Percentiles rank a stretch among this genome's conserved stretches.
These are phyloP conservation scores for Paspalum notatum DNA, from an alignment of 176 grass and related monocot species.

Conservation along the genomic window DNA sequence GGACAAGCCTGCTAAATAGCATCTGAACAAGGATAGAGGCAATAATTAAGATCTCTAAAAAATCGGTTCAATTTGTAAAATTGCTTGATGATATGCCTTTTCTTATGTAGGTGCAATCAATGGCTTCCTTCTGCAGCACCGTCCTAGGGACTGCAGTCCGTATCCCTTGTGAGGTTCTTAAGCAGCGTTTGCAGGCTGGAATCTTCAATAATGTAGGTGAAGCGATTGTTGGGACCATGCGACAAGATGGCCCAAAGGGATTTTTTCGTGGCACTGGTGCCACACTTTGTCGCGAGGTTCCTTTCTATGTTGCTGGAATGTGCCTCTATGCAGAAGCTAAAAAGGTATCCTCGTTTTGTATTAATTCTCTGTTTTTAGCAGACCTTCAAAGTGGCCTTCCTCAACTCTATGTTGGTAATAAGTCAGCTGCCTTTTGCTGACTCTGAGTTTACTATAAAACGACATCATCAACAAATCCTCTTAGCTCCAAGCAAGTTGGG, in stretches of 20 bases:
- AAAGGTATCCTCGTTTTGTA: conserved; percentile 56
- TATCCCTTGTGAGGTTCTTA: conserved; percentile 92
- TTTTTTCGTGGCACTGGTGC: conserved; percentile 97
- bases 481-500: too few species aligned
- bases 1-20: neutral
- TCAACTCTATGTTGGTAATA: neutral
- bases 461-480: too few species aligned
- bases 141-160: conserved; percentile 89
- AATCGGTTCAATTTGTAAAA: neutral
- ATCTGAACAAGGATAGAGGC: conserved; percentile 19
- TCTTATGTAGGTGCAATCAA: conserved; percentile 73
- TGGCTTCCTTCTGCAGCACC: conserved; percentile 96
- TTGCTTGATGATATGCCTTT: conserved; percentile 13
- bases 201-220: conserved; percentile 94
- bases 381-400: neutral
- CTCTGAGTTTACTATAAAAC: too few species aligned
- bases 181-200: conserved; percentile 91
- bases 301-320: conserved; percentile 97
- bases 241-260: conserved; percentile 71
- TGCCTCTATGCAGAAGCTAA: conserved; percentile 94
- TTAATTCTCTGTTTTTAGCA: neutral
- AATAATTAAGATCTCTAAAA: neutral
- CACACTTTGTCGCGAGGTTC: conserved; percentile 94
- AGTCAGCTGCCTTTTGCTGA: neutral
- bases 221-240: conserved; percentile 88